These are phyloP conservation scores for Verticillium tricorpus DNA, from an alignment of 2,329 filamentous ascomycete species.

Conservation along the genomic window DNA sequence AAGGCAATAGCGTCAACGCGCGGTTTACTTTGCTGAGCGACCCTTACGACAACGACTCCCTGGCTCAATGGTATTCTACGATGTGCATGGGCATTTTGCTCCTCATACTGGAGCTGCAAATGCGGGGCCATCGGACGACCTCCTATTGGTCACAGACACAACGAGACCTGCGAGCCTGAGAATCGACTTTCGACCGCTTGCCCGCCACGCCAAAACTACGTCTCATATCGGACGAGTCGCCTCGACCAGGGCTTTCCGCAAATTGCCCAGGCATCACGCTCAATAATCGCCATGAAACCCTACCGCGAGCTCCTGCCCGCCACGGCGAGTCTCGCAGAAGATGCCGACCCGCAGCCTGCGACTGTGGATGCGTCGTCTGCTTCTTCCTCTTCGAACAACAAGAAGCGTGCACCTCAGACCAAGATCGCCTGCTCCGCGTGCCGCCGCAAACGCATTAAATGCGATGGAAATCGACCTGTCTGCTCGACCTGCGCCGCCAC, in stretches of 20 bases:
- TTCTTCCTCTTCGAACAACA: conserved; percentile 5
- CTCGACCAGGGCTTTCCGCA: not conserved
- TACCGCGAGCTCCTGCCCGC: conserved; percentile 12
- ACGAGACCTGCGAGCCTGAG: not conserved
- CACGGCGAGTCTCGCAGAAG: conserved; percentile 1
- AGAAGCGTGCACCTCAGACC: conserved; percentile 9
- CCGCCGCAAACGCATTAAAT: conserved; percentile 12
- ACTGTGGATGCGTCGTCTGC: conserved; percentile 1
- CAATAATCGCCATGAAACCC: conserved; percentile 7
- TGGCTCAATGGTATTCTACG: not conserved
- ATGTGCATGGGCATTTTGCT: not conserved
- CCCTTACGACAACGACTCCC: not conserved
- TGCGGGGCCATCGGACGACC: not conserved
- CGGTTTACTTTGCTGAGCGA: not conserved
- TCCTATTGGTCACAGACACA: not conserved
- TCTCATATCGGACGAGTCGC: not conserved
- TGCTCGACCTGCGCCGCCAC: conserved; percentile 12
- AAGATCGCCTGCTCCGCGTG: conserved; percentile 13
- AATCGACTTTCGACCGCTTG: not conserved
- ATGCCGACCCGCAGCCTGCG: conserved; percentile 3
- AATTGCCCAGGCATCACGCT: not conserved
- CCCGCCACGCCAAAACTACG: not conserved
- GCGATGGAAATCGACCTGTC: conserved; percentile 11
- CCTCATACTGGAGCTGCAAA: not conserved
- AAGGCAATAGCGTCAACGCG: no score